Percentiles rank a stretch among this genome's conserved stretches.
These are phyloP conservation scores for Ceratocystis albifundus DNA, from an alignment of 2,329 filamentous ascomycete species.

Conservation along the genomic window DNA sequence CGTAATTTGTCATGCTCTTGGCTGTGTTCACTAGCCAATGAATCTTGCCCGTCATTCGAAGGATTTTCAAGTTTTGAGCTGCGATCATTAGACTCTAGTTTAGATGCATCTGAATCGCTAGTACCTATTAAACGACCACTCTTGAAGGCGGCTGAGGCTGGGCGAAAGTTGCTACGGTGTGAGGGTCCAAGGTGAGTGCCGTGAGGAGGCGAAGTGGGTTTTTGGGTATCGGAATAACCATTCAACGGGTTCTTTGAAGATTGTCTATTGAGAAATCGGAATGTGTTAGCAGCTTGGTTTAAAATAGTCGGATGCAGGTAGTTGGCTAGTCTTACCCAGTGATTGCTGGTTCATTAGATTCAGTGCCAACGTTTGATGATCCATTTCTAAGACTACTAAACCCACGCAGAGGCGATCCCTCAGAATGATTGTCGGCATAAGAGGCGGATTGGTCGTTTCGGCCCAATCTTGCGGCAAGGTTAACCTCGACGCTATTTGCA, in stretches of 20 bases:
- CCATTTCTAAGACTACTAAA: constrained; percentile 27
- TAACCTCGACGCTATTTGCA: constrained; percentile 41
- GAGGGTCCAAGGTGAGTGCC: constrained; percentile 28
- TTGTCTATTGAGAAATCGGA: neutral
- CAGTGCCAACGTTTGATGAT: neutral
- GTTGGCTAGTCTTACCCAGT: constrained; percentile 4
- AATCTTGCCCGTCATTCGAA: neutral
- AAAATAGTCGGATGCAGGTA: neutral
- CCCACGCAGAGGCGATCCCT: constrained; percentile 32
- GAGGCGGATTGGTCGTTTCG: constrained; percentile 28
- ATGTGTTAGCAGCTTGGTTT: neutral
- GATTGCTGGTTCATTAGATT: neutral
- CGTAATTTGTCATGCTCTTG: neutral
- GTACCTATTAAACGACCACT: neutral
- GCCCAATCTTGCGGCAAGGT: constrained; percentile 37
- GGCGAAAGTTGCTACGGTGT: constrained; percentile 12
- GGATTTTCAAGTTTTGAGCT: neutral
- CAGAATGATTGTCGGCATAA: constrained; percentile 26
- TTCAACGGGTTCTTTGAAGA: neutral
- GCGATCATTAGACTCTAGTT: neutral
- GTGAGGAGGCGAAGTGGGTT: constrained; percentile 26
- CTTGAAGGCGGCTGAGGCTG: constrained; percentile 1
- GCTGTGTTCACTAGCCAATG: neutral
- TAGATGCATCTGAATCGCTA: no score
- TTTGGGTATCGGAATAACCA: neutral